A percentile compares a stretch with the other conserved stretches of the same genome.
phyloP scores from a whole-genome alignment of 2,329 filamentous ascomycete genomes.

The Cyphellophora europaea region DNA sequence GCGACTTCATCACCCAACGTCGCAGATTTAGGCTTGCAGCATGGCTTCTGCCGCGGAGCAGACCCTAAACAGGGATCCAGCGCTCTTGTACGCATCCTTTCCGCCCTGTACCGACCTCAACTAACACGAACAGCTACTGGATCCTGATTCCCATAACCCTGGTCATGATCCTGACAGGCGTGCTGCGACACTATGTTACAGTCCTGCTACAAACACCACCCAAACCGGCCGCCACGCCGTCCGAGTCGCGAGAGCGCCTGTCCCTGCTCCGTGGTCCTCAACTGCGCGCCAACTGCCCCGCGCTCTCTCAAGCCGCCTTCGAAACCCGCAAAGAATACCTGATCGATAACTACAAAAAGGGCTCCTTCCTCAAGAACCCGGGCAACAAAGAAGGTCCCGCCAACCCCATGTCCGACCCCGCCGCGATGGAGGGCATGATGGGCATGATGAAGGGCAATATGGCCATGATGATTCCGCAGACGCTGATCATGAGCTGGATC shows the following conservation, averaged over 20 bases:
- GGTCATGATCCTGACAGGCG: slow-evolving; percentile 94
- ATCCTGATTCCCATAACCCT: slow-evolving; percentile 95
- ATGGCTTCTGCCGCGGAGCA: slow-evolving; percentile 55
- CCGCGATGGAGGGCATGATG: slow-evolving; percentile 99
- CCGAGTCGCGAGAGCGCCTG: slow-evolving; percentile 65
- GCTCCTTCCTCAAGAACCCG: slow-evolving; percentile 81
- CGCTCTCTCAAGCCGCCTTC: slow-evolving; percentile 70
- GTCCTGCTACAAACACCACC: slow-evolving; percentile 80
- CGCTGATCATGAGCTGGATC: slow-evolving; percentile 99
- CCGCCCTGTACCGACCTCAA: slow-evolving; percentile 8
- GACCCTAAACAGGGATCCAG: slow-evolving; percentile 96
- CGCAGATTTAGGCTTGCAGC: not conserved
- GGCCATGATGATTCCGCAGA: slow-evolving; percentile 99
- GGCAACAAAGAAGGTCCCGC: slow-evolving; percentile 74
- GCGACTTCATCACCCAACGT: no score
- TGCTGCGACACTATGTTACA: slow-evolving; percentile 91
- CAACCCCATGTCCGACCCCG: slow-evolving; percentile 92
- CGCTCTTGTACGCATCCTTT: slow-evolving; percentile 68
- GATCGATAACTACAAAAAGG: slow-evolving; percentile 71
- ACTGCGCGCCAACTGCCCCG: slow-evolving; percentile 73
- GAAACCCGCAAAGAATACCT: slow-evolving; percentile 71
- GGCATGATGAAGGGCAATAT: slow-evolving; percentile 99
- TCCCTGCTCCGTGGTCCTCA: slow-evolving; percentile 75
- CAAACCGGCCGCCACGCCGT: slow-evolving; percentile 61
- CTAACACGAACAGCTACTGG: slow-evolving; percentile 66